Evolutionary conservation across 2,329 filamentous ascomycete species (phyloP).

Genomic region (Aplosporella prunicola): DNA sequence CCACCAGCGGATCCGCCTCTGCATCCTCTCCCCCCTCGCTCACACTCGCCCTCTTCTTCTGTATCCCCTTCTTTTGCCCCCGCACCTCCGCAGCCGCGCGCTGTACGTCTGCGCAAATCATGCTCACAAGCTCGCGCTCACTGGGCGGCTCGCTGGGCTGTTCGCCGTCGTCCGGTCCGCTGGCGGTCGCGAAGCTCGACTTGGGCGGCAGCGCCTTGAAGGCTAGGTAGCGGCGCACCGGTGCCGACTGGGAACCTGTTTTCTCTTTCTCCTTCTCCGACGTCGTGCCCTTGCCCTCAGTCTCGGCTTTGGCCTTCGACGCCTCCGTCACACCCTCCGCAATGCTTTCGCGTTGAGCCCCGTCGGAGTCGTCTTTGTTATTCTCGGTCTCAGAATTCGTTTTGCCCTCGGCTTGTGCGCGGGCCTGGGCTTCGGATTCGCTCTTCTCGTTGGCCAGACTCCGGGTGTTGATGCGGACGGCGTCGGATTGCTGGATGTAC

Average conservation of each 20-base stretch:
- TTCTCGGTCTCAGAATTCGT: slow-evolving; percentile 9
- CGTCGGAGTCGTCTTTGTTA: neutral
- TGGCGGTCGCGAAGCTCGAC: slow-evolving; percentile 26
- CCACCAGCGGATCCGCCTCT: slow-evolving; percentile 13
- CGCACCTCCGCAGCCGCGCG: slow-evolving; percentile 44
- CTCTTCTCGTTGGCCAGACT: slow-evolving; percentile 52
- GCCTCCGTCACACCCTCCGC: slow-evolving; percentile 13
- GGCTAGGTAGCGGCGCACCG: slow-evolving; percentile 34
- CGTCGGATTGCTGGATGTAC: slow-evolving; percentile 62
- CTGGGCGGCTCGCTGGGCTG: slow-evolving; percentile 27
- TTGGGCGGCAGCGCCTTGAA: slow-evolving; percentile 47
- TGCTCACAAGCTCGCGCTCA: slow-evolving; percentile 48
- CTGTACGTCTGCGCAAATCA: slow-evolving; percentile 69
- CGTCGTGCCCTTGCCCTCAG: neutral
- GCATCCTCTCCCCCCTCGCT: slow-evolving; percentile 15
- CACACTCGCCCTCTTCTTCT: slow-evolving; percentile 22
- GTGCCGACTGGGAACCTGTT: slow-evolving; percentile 15
- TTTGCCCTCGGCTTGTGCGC: slow-evolving; percentile 16
- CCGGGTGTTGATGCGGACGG: slow-evolving; percentile 75
- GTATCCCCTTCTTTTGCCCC: slow-evolving; percentile 34
- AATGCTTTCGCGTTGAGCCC: too few relatives aligned
- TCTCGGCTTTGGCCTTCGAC: too few relatives aligned
- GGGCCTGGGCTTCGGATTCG: slow-evolving; percentile 25
- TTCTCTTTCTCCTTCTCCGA: slow-evolving; percentile 14
- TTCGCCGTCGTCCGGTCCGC: slow-evolving; percentile 4